phyloP scores from a whole-genome alignment of 2,329 filamentous ascomycete species.

The Xylaria multiplex region DNA sequence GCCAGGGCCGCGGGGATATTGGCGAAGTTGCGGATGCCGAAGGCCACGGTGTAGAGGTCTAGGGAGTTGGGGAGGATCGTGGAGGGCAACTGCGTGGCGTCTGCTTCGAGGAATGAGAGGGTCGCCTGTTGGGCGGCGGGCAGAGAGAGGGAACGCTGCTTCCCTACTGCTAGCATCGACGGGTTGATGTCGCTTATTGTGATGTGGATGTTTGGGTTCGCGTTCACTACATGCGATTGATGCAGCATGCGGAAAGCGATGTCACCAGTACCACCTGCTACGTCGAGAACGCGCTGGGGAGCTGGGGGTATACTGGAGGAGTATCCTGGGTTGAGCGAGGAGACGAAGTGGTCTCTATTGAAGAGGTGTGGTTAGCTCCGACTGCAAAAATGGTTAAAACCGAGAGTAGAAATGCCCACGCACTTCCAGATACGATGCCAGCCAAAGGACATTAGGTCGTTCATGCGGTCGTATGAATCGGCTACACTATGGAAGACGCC shows the following conservation, averaged over 20 bases:
- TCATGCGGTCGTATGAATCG: conserved; percentile 96
- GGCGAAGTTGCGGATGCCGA: conserved; percentile 97
- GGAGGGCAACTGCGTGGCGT: conserved; percentile 78
- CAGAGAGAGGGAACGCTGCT: conserved; percentile 74
- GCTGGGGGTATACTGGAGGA: conserved; percentile 56
- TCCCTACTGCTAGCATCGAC: conserved; percentile 90
- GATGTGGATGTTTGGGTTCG: conserved; percentile 82
- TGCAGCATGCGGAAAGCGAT: conserved; percentile 97
- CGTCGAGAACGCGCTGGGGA: conserved; percentile 84
- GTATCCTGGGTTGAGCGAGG: conserved; percentile 84
- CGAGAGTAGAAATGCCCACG: conserved; percentile 38
- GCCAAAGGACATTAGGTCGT: conserved; percentile 98
- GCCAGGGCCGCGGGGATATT: conserved; percentile 84
- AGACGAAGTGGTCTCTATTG: conserved; percentile 87
- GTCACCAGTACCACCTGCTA: conserved; percentile 96
- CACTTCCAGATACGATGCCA: conserved; percentile 95
- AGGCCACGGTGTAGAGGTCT: conserved; percentile 96
- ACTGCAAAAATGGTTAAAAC: neutral
- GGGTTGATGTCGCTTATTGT: conserved; percentile 97
- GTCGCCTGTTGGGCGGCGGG: conserved; percentile 64
- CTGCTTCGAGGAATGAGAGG: conserved; percentile 86
- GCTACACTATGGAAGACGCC: conserved; percentile 96
- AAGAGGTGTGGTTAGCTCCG: conserved; percentile 6
- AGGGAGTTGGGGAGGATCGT: conserved; percentile 72
- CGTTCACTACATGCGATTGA: conserved; percentile 82